Base-by-base conservation (phyloP, 129 eudicot genomes). In the Rutidosis leptorrhynchoides region DNA sequence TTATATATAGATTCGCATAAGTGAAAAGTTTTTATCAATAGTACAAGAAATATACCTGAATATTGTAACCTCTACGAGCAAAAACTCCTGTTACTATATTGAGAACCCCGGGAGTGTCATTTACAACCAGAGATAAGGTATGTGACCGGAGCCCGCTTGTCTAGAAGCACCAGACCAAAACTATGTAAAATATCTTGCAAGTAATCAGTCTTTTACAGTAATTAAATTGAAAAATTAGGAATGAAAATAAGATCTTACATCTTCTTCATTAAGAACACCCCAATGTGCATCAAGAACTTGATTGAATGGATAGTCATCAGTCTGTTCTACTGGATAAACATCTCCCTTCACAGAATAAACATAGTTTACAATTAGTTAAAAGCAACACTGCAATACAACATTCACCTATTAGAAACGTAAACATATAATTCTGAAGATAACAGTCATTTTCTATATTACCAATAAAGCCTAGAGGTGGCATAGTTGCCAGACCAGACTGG, bases 201-300 rank as follows among this genome's bases (percentile, higher is more conserved):
- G 79, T 40, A 40, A 28, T 65, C 21, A 7, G 21, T 60, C 56
- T 20, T 17, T 17, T 49, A 22, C 56, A 49, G 56, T 49, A 49
- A 5, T 43, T 8, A 54, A 5, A 2, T 30, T 52, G 29, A 15
- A 19, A 68, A 68, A 19, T 35, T 58, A 71, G 60, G 64, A 37
- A 70, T 22, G 70, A 74, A 8, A 42, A 57, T 32, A 65, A 64
- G 30, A 46, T 68, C 93, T 87, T 87, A 90, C 97, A 77, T 87
- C 95, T 28, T 90, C 96, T 62, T 87, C 94, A 75, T 79, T 72
- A 49, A 91, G 86, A 68, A 81, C 84, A 77, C 96, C 97, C 97
- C 97, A 91, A 59, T 87, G 96, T 81, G 94, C 97, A 87, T 90
- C 97, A 49, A 87, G 94, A 78, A 91, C 86, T 85, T 68, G 87